Conservation (phyloP, 805 yeast species). For the Phaffomyces thermotolerans region DNA sequence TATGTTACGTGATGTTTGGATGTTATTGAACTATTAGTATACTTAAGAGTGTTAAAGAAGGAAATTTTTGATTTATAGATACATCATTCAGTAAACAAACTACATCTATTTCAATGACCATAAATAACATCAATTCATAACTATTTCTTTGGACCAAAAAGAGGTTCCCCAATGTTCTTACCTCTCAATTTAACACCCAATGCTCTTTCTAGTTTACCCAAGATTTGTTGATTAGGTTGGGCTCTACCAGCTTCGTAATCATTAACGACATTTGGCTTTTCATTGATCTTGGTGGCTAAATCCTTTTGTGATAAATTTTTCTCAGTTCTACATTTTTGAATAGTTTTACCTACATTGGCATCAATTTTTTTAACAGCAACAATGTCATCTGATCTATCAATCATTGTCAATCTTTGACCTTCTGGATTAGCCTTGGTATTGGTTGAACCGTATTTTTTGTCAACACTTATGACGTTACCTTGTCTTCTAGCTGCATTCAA, state of each 20-base stretch:
- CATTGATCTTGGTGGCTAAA: slow-evolving; percentile 89
- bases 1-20: neutral
- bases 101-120: neutral
- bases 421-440: slow-evolving; percentile 67
- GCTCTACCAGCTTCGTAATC: slow-evolving; percentile 98
- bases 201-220: slow-evolving; percentile 88
- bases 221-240: slow-evolving; percentile 89
- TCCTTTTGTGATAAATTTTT: slow-evolving; percentile 92
- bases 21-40: too few species aligned
- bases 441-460: slow-evolving; percentile 76
- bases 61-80: too few species aligned
- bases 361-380: slow-evolving; percentile 89
- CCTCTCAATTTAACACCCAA: slow-evolving; percentile 95
- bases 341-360: slow-evolving; percentile 77
- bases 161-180: slow-evolving; percentile 87
- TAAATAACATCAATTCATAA: neutral
- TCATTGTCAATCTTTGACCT: slow-evolving; percentile 90
- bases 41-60: too few species aligned
- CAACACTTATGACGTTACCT: slow-evolving; percentile 84
- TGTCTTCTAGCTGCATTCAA: slow-evolving; percentile 91
- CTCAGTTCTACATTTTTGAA: slow-evolving; percentile 78
- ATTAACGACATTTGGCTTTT: slow-evolving; percentile 90
- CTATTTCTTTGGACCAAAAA: slow-evolving; percentile 40
- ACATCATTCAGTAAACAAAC: neutral
- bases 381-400: slow-evolving; percentile 90